Conservation (phyloP, 208 protist species). For the Crithidia sp. region DNA sequence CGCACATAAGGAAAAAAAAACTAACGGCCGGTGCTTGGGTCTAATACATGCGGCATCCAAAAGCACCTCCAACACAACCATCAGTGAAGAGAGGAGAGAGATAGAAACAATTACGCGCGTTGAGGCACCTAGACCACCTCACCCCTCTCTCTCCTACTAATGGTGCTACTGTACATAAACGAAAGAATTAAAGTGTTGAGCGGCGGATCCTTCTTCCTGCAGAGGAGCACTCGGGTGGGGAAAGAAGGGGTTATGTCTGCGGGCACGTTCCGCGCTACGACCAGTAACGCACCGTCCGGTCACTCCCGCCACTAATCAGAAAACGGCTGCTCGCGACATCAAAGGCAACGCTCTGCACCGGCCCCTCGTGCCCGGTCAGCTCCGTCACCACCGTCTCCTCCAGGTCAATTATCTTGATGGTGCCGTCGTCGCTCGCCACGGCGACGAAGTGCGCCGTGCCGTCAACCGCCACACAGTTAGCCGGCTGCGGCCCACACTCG, state of each 20-base stretch:
- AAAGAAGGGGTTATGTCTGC: too few species aligned
- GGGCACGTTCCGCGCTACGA: constrained; percentile 27
- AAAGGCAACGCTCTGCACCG: constrained; percentile 91
- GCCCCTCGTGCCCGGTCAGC: constrained; percentile 76
- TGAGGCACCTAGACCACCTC: too few species aligned
- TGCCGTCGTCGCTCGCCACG: constrained; percentile 94
- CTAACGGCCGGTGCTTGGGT: too few species aligned
- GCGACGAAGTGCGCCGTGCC: constrained; percentile 77
- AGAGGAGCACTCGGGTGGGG: too few species aligned
- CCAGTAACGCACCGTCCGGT: constrained; percentile 89
- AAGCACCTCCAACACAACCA: too few species aligned
- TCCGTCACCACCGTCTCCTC: constrained; percentile 71
- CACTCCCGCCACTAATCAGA: constrained; percentile 83
- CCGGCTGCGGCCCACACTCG: constrained; percentile 72
- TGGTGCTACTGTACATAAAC: too few species aligned
- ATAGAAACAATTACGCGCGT: too few species aligned
- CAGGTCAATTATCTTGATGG: constrained; percentile 95
- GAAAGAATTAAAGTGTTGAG: too few species aligned
- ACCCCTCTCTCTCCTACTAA: too few species aligned
- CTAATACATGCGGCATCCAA: too few species aligned
- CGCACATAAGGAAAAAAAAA: background rate
- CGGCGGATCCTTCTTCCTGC: too few species aligned
- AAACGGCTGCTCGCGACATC: constrained; percentile 74
- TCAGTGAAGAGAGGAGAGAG: too few species aligned
- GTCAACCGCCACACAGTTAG: constrained; percentile 82